These are phyloP conservation scores for Pugionium dolabratum DNA, from an alignment of 345 rosid species.

Conservation along the genomic window DNA sequence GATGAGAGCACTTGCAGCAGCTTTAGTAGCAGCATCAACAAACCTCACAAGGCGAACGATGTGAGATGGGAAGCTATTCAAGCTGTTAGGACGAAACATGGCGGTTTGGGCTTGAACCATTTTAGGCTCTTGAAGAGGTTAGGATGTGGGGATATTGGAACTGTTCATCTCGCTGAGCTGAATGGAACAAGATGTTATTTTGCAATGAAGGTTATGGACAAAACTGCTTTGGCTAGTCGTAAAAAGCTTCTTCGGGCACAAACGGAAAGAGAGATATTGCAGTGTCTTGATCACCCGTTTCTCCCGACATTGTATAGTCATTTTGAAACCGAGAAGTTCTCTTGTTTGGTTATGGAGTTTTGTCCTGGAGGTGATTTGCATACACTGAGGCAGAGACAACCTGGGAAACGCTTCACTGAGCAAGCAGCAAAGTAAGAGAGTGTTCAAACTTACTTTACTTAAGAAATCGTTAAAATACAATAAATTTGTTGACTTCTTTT, in stretches of 20 bases:
- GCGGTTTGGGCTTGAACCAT: constrained; percentile 67
- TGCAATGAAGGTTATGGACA: constrained; percentile 82
- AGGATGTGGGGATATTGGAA: constrained; percentile 82
- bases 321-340: constrained; percentile 82
- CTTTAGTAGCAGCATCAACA: constrained; percentile 69
- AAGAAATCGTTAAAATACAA: not conserved
- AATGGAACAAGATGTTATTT: constrained; percentile 67
- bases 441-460: not conserved
- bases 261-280: constrained; percentile 79
- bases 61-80: constrained; percentile 78
- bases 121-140: constrained; percentile 74
- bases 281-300: constrained; percentile 78
- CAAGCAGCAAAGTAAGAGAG: constrained; percentile 73
- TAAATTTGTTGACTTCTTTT: not conserved
- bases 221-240: constrained; percentile 69
- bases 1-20: constrained; percentile 86
- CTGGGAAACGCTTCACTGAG: constrained; percentile 76
- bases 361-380: constrained; percentile 94
- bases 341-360: constrained; percentile 85
- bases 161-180: constrained; percentile 76
- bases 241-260: constrained; percentile 82
- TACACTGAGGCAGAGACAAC: constrained; percentile 75
- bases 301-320: constrained; percentile 77
- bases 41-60: constrained; percentile 83
- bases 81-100: constrained; percentile 68